Conservation (phyloP, 2,329 filamentous ascomycete species). For the Diaporthe sp. region DNA sequence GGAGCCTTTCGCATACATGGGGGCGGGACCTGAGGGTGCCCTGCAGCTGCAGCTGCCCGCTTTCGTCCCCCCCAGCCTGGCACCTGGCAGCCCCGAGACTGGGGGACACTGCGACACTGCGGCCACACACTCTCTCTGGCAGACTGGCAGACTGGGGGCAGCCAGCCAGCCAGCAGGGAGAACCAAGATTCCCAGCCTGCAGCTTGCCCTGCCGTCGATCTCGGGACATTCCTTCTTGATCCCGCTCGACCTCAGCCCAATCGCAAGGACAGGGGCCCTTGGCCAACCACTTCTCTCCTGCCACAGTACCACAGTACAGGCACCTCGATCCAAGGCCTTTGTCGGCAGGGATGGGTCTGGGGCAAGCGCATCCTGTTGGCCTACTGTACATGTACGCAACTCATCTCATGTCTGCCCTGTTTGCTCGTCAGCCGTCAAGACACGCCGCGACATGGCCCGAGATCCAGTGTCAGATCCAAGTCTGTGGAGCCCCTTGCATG, state of each 20-base stretch:
- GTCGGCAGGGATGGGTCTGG: conserved; percentile 26
- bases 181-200: conserved; percentile 33
- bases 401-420: not conserved
- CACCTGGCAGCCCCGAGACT: conserved; percentile 28
- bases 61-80: conserved; percentile 17
- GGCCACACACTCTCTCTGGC: not conserved
- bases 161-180: conserved; percentile 10
- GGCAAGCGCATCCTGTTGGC: conserved; percentile 2
- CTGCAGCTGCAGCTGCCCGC: conserved; percentile 31
- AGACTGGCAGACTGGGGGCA: not conserved
- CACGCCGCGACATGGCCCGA: conserved; percentile 17
- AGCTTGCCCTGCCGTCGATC: conserved; percentile 36
- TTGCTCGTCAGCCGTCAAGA: not conserved
- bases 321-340: not conserved
- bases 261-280: conserved; percentile 35
- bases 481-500: not conserved
- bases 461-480: conserved; percentile 13
- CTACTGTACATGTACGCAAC: not conserved
- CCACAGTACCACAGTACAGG: conserved; percentile 26
- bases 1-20: conserved; percentile 17
- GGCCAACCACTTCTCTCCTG: not conserved
- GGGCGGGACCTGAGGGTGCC: conserved; percentile 11
- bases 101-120: conserved; percentile 18
- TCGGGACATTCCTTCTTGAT: conserved; percentile 34
- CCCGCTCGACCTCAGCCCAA: conserved; percentile 33